Percentiles rank a stretch among this genome's conserved stretches.
phyloP scores from a whole-genome alignment of 768 basidiomycete genomes.

The Boletus tylopilopsis region DNA sequence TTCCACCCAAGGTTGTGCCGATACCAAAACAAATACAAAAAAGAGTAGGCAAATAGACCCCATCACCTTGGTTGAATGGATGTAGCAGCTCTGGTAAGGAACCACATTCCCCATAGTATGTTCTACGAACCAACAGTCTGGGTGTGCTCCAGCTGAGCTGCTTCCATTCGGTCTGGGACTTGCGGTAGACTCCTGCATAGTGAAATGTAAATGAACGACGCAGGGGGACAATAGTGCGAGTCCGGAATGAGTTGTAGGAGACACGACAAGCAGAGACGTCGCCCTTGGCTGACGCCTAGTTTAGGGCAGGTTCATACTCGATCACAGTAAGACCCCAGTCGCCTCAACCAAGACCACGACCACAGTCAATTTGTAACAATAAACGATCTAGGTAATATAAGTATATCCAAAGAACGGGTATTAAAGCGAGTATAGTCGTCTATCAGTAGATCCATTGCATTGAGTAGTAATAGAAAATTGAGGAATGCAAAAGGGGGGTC shows the following conservation, averaged over 20 bases:
- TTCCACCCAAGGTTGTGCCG: too few species aligned
- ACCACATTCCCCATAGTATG: conserved; percentile 19
- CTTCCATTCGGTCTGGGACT: conserved; percentile 28
- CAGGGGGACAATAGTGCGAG: conserved; percentile 39
- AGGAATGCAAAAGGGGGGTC: not conserved
- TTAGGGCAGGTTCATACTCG: conserved; percentile 22
- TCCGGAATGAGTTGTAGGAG: conserved; percentile 29
- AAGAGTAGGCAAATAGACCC: too few species aligned
- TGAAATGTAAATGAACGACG: conserved; percentile 1
- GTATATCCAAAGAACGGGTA: conserved; percentile 20
- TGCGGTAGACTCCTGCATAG: conserved; percentile 35
- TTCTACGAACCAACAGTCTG: conserved; percentile 6
- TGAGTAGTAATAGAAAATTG: not conserved
- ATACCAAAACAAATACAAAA: too few species aligned
- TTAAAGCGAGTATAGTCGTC: conserved; percentile 18
- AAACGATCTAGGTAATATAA: not conserved
- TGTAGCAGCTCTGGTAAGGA: conserved; percentile 36
- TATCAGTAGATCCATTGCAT: not conserved
- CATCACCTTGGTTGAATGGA: not conserved
- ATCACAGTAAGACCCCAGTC: too few species aligned
- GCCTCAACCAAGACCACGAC: too few species aligned
- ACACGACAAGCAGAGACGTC: not conserved
- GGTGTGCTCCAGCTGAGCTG: conserved; percentile 29
- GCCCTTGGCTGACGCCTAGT: not conserved
- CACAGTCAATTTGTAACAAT: too few species aligned